Percentiles rank a stretch among this genome's conserved stretches.
Conservation (phyloP, 1,284 basidiomycete genomes). For the Salmacisia buchloeana region DNA sequence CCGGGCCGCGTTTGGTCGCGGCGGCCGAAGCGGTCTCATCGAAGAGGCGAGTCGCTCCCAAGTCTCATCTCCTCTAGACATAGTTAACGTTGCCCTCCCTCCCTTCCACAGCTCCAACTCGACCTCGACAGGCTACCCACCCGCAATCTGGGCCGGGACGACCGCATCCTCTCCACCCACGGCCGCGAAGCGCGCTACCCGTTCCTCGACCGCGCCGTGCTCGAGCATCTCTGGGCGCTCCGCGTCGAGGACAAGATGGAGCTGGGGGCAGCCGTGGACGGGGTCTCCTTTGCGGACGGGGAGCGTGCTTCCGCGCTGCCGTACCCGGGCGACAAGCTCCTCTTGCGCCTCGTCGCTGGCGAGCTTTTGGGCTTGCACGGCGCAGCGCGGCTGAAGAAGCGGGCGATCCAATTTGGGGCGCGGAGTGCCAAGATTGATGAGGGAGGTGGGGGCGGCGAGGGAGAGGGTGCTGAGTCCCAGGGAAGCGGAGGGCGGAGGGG, state of each 20-base stretch:
- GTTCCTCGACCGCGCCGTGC: constrained; percentile 29
- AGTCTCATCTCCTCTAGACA: neutral
- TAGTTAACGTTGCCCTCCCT: neutral
- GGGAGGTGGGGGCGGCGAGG: constrained; percentile 43
- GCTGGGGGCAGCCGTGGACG: constrained; percentile 54
- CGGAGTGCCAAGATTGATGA: constrained; percentile 80
- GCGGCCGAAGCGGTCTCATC: constrained; percentile 57
- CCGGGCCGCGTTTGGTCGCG: constrained; percentile 62
- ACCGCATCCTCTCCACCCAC: constrained; percentile 79
- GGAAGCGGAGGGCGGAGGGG: neutral
- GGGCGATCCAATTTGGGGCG: constrained; percentile 94
- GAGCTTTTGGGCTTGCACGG: constrained; percentile 43
- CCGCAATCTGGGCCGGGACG: constrained; percentile 87
- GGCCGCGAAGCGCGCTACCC: constrained; percentile 68
- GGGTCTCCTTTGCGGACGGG: constrained; percentile 8
- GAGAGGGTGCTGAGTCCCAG: neutral
- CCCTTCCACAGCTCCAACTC: constrained; percentile 69
- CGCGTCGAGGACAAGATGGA: constrained; percentile 78
- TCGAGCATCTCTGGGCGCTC: constrained; percentile 58
- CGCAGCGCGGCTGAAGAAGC: constrained; percentile 67
- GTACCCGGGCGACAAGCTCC: constrained; percentile 70
- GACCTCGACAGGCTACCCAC: constrained; percentile 85
- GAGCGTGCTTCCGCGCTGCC: constrained; percentile 50
- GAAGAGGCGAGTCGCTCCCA: constrained; percentile 62
- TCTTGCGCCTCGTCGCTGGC: constrained; percentile 59